These are phyloP conservation scores for Rhamnella rubrinervis DNA, from an alignment of 331 rosid genomes.

Conservation along the genomic window DNA sequence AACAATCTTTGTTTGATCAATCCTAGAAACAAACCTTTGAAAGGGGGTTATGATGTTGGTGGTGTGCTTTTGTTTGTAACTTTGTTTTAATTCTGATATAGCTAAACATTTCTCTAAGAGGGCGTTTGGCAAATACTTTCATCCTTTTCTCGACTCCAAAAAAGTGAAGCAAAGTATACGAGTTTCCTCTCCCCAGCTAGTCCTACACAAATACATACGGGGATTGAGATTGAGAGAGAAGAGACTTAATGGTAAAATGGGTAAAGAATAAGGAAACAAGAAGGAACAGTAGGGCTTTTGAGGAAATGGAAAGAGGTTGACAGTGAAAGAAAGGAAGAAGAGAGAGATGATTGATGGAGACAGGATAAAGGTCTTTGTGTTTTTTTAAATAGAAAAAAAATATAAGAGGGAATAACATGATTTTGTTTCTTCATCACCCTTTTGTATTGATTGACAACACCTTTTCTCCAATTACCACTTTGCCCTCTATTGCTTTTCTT, in stretches of 20 bases:
- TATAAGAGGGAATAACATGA: constrained; percentile 56
- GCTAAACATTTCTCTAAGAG: no score
- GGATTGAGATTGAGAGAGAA: constrained; percentile 19
- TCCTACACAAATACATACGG: constrained; percentile 22
- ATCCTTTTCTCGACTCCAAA: constrained; percentile 8
- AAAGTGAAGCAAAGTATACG: constrained; percentile 17
- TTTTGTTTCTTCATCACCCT: constrained; percentile 43
- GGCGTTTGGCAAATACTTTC: constrained; percentile 20
- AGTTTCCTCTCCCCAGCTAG: constrained; percentile 16
- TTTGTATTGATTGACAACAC: constrained; percentile 70
- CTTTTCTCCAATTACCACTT: constrained; percentile 28
- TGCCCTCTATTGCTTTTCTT: constrained; percentile 32
- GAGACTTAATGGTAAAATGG: constrained; percentile 30
- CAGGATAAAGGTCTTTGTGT: constrained; percentile 38
- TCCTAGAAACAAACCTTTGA: constrained; percentile 48
- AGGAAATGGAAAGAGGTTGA: constrained; percentile 51
- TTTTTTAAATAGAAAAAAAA: constrained; percentile 11
- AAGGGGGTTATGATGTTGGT: constrained; percentile 35
- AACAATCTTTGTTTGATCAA: no score
- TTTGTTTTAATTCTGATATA: constrained; percentile 24
- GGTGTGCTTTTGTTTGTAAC: constrained; percentile 32
- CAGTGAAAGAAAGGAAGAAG: constrained; percentile 28
- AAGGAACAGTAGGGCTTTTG: constrained; percentile 47
- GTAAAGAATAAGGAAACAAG: constrained; percentile 3
- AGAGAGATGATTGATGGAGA: constrained; percentile 55